Evolutionary conservation across 2,329 filamentous ascomycete genomes (phyloP), one percentile per base, ranked within the genome.

Genomic region (Pseudocercospora crystallina): DNA sequence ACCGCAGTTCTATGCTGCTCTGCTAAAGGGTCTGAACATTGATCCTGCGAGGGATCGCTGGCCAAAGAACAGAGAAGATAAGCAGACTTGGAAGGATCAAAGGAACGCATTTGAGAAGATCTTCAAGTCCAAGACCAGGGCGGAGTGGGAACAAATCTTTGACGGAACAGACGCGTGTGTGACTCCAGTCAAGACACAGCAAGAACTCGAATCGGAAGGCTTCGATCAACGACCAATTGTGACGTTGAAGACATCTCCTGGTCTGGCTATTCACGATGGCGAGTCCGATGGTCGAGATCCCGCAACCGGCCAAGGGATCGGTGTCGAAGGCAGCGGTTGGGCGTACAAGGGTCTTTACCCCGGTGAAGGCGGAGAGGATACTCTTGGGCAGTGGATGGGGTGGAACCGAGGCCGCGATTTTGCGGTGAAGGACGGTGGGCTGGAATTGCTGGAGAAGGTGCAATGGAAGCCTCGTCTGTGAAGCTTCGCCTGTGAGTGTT

Each of bases 131-230:
- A 89, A 84, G 72, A 86, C 86, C 4, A 79, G 91, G 31, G 66
- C 71, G 0, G 86, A 95, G 67, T 97, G 92, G 92, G 92, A 96
- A 71, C 67, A 54, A 3, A 75, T 95, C 5, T 97, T 96, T 67
- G 89, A 95, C 67, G 89, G 87, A 9, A 94, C 88, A 0, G 92
- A 97, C 72, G 92, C 92, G 1, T 97, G 92, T 69, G 90, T 87
- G 57, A 90, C 89, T n/a, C 92, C 92, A 0, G 88, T 97, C 1
- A 74, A 96, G 36, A 84, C 84, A 31, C 88, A 90, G 58, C 64
- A 61, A 0, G 90, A 96, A 71, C 74, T 96, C 37, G 81, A 89
- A 63, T 58, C 67, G n/a, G 72, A 68, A 14, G 78, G 77, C 0
- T 83, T 85, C 40, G 86, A 90, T 58, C 86, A 89, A 71, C 72